Evolutionary conservation across 1,284 basidiomycete genomes (phyloP).

Genomic region (Wallemia hederae): DNA sequence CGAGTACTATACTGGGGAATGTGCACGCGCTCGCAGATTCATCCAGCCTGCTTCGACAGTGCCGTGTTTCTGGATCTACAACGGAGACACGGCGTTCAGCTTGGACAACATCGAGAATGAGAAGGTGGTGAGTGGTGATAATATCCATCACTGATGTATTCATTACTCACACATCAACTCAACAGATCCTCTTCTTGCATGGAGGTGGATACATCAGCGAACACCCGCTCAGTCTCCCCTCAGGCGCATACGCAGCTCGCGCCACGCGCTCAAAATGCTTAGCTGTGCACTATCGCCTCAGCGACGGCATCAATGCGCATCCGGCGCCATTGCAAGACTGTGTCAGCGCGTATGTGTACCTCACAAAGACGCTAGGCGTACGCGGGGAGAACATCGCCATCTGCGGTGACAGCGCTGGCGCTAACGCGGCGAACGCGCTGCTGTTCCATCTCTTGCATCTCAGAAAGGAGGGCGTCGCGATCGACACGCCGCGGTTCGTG

Average conservation of each 20-base stretch:
- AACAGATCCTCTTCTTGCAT: background rate
- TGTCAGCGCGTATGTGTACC: background rate
- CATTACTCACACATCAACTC: background rate
- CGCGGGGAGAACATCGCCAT: background rate
- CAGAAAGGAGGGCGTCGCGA: background rate
- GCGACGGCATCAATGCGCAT: background rate
- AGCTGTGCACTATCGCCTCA: background rate
- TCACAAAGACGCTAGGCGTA: background rate
- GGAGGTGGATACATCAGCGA: background rate
- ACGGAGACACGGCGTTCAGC: background rate
- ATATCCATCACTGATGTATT: background rate
- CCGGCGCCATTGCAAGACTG: background rate
- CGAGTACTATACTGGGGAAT: background rate
- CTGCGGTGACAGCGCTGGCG: background rate
- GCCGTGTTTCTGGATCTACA: background rate
- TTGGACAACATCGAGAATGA: background rate
- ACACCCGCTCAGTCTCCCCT: background rate
- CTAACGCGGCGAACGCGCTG: background rate
- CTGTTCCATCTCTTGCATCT: background rate
- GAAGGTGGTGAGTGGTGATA: background rate
- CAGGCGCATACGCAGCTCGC: background rate
- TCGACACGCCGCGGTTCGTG: background rate
- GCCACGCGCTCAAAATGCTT: background rate
- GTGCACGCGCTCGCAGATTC: background rate
- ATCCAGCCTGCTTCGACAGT: background rate